Evolutionary conservation across 169 alveolate species (phyloP).

Genomic region (Babesia bovis): DNA sequence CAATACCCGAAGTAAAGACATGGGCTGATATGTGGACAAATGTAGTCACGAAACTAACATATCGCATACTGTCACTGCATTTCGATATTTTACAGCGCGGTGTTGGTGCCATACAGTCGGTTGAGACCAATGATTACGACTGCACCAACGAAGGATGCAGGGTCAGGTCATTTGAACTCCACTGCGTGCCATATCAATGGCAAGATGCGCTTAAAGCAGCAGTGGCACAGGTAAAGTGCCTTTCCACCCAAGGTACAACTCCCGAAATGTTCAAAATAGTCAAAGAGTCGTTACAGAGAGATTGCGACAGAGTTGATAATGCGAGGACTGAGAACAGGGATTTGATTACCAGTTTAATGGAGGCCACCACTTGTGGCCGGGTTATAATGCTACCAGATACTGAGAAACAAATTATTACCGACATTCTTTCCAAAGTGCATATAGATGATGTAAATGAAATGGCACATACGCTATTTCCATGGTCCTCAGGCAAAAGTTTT

Average conservation of each 20-base stretch:
- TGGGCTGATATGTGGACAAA: conserved; percentile 32
- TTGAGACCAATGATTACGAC: conserved; percentile 62
- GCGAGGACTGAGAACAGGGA: conserved; percentile 48
- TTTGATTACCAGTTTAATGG: conserved; percentile 60
- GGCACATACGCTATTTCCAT: conserved; percentile 11
- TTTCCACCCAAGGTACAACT: conserved; percentile 38
- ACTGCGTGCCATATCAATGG: conserved; percentile 53
- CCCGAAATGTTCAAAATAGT: conserved; percentile 39
- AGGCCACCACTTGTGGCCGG: conserved; percentile 69
- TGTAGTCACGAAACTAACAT: conserved; percentile 42
- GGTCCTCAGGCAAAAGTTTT: conserved; percentile 32
- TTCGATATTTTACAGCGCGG: conserved; percentile 58
- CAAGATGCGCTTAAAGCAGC: conserved; percentile 42
- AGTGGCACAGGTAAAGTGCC: conserved; percentile 31
- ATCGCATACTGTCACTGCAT: conserved; percentile 43
- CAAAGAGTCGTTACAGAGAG: conserved; percentile 46
- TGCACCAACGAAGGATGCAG: conserved; percentile 69
- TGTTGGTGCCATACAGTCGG: conserved; percentile 17
- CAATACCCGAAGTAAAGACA: conserved; percentile 45
- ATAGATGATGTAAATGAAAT: conserved; percentile 69
- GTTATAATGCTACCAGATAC: conserved; percentile 58
- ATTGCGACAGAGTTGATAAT: conserved; percentile 20
- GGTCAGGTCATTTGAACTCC: conserved; percentile 46
- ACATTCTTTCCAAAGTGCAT: conserved; percentile 60
- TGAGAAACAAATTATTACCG: conserved; percentile 57